Base-by-base conservation (phyloP, 2,329 filamentous ascomycete genomes). In the Fusarium coicis region DNA sequence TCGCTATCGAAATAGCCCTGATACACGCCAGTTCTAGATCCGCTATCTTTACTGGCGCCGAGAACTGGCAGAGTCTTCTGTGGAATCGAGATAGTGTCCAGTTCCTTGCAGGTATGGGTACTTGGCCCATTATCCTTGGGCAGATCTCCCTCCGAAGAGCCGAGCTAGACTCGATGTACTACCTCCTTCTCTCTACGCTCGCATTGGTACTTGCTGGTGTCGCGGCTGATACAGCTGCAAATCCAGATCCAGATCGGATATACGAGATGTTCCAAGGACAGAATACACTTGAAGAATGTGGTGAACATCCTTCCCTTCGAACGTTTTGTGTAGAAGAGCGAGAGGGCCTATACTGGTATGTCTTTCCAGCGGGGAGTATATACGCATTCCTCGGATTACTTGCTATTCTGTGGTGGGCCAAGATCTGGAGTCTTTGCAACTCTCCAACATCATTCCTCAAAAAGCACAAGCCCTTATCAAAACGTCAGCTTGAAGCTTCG, bases 291-390 rank as follows among this genome's bases (percentile, higher is more conserved):
- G 15, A 44, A 10, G 67, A 68, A 19, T 72, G 69, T 5, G 69
- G 69, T 0, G 54, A 42, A 0, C 30, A 72, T 28, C 54, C 54
- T 6, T 72, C 69, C 7, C 69, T 72, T 32, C 49, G 54, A 10
- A 60, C 68, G 0, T 72, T 72, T 9, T 72, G 67, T 0, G 58
- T 59, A 3, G 43, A 67, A 9, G 14, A 61, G 19, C 47, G 44
- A 10, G 19, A 42, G 8, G 50, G 67, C 4, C 43, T 70, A 2
- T 68, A 68, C 42, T 63, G 52, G 43, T 44, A 64, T n/a, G 42
- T 44, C 6, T 68, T 70, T n/a, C 67, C 67, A 0, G 40, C 53
- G 21, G 53, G 16, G 2, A 68, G 26, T 3, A 64, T 68, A 7
- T 70, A 64, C 21, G 46, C 64, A 0, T 68, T 59, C 4, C 32